phyloP scores from a whole-genome alignment of 352 stramenopile species.

The Phytophthora megakarya region DNA sequence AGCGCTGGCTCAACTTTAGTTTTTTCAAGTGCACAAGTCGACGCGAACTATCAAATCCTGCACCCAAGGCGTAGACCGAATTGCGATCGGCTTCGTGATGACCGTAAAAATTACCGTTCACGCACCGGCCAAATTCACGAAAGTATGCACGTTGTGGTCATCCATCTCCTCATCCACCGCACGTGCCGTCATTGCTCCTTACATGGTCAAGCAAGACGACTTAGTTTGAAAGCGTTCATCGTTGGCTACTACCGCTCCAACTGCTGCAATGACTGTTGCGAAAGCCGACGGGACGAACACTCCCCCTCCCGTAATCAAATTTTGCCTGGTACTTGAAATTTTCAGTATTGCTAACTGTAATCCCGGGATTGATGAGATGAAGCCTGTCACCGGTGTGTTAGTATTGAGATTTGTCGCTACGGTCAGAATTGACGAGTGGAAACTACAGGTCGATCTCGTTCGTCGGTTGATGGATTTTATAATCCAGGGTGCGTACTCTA shows the following conservation, averaged over 20 bases:
- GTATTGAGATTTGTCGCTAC: constrained; percentile 7
- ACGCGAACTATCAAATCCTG: constrained; percentile 26
- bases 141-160: constrained; percentile 52
- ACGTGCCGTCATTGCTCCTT: constrained; percentile 48
- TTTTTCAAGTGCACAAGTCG: no score
- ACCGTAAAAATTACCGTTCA: constrained; percentile 59
- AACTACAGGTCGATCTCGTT: constrained; percentile 44
- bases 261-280: constrained; percentile 42
- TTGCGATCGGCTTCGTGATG: constrained; percentile 37
- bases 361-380: constrained; percentile 31
- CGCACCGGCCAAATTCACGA: constrained; percentile 47
- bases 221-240: constrained; percentile 31
- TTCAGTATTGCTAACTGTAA: constrained; percentile 30
- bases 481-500: constrained; percentile 27
- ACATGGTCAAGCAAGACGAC: constrained; percentile 56
- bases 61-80: constrained; percentile 23
- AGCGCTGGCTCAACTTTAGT: no score
- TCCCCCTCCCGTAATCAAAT: constrained; percentile 34
- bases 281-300: constrained; percentile 41
- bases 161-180: constrained; percentile 63
- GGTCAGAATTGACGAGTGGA: constrained; percentile 19
- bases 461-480: constrained; percentile 19
- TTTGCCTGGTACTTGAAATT: constrained; percentile 36
- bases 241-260: constrained; percentile 28
- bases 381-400: not conserved